phyloP scores from a whole-genome alignment of 805 yeast genomes.

The Saccharomycopsis synnaedendra region DNA sequence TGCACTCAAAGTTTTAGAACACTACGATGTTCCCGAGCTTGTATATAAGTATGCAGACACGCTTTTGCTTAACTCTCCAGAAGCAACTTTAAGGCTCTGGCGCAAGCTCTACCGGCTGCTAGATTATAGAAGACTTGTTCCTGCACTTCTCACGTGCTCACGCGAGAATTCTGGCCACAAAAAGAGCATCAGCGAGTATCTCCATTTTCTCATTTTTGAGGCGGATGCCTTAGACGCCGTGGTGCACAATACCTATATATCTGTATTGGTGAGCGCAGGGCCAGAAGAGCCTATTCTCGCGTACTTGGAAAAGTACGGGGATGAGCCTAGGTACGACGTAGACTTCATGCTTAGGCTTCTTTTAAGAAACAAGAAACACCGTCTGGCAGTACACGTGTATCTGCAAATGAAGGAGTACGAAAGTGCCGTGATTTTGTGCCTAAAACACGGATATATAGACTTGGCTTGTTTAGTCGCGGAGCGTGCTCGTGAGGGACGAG shows the following conservation, averaged over 20 bases:
- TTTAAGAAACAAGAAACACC: conserved; percentile 41
- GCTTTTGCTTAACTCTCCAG: conserved; percentile 56
- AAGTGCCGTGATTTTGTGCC: conserved; percentile 70
- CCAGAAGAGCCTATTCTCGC: conserved; percentile 38
- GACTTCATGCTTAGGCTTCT: conserved; percentile 72
- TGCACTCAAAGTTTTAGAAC: conserved; percentile 46
- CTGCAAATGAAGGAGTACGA: conserved; percentile 59
- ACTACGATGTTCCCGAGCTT: conserved; percentile 33
- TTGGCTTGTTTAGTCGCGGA: conserved; percentile 50
- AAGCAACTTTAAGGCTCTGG: conserved; percentile 70
- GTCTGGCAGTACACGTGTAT: conserved; percentile 65
- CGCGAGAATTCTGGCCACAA: conserved; percentile 31
- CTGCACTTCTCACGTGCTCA: conserved; percentile 65
- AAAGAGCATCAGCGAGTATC: conserved; percentile 42
- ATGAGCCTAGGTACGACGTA: conserved; percentile 35
- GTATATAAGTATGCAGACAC: conserved; percentile 63
- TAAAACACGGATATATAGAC: conserved; percentile 46
- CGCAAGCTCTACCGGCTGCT: conserved; percentile 38
- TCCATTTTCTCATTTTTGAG: conserved; percentile 41
- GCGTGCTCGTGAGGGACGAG: conserved; percentile 32
- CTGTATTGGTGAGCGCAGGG: conserved; percentile 43
- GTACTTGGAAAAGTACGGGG: conserved; percentile 32
- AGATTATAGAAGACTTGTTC: conserved; percentile 55
- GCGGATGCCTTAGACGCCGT: conserved; percentile 31
- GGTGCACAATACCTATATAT: conserved; percentile 60